phyloP scores from a whole-genome alignment of 2,329 filamentous ascomycete genomes.

The Fusarium vanettenii region DNA sequence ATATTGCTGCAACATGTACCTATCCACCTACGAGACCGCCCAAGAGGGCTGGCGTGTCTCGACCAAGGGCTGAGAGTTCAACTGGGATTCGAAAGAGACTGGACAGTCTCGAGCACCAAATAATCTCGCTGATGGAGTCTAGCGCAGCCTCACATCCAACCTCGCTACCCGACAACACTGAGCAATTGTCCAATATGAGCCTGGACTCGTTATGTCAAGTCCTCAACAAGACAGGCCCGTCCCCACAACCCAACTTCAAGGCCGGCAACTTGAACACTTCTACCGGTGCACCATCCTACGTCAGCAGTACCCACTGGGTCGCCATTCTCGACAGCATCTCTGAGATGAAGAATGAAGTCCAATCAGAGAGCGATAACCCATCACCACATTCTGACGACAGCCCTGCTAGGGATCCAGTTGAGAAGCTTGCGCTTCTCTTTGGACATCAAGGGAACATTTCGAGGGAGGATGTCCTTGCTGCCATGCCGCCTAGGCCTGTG shows the following conservation, averaged over 20 bases:
- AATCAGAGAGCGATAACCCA: not conserved
- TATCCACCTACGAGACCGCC: not conserved
- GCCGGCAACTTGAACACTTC: not conserved
- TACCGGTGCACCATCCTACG: not conserved
- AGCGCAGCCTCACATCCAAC: not conserved
- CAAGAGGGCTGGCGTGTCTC: not conserved
- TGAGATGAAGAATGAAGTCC: constrained; percentile 7
- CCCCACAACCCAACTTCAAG: not conserved
- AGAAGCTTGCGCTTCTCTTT: not conserved
- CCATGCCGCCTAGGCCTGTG: not conserved
- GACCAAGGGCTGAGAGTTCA: not conserved
- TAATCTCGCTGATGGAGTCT: not conserved
- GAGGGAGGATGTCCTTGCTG: not conserved
- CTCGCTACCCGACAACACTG: not conserved
- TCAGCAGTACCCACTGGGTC: constrained; percentile 2
- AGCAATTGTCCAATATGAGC: not conserved
- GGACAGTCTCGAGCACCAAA: not conserved
- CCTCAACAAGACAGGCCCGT: not conserved
- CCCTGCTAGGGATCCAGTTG: not conserved
- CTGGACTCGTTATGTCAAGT: not conserved
- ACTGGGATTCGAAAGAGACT: not conserved
- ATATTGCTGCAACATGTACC: constrained; percentile 1
- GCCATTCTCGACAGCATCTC: constrained; percentile 9
- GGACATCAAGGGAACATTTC: not conserved
- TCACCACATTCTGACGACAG: not conserved